phyloP scores from a whole-genome alignment of 306 rosid species.

The Corylus heterophylla region DNA sequence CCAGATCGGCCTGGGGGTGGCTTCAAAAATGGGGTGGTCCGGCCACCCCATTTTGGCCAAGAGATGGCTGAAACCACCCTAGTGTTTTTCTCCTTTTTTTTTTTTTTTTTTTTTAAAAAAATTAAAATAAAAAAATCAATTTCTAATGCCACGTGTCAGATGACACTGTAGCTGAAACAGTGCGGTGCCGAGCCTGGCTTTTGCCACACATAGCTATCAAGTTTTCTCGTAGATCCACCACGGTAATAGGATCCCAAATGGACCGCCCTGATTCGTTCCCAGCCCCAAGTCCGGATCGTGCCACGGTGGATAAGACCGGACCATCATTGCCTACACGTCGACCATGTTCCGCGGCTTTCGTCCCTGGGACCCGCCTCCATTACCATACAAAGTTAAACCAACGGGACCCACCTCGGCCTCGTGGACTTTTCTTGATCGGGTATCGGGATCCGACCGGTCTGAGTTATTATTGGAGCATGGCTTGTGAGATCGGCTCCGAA shows the following conservation, averaged over 20 bases:
- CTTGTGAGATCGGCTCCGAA: not conserved
- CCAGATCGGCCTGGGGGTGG: no score
- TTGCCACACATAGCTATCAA: no score
- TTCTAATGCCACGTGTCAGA: no score
- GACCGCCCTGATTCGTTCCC: constrained; percentile 27
- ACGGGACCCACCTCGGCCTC: not conserved
- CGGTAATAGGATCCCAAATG: not conserved
- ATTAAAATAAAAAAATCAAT: no score
- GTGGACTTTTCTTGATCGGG: not conserved
- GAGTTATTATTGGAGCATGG: not conserved
- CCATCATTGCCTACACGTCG: constrained; percentile 29
- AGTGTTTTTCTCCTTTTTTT: no score
- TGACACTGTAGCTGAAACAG: no score
- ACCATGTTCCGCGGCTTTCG: constrained; percentile 40
- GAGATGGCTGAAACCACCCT: no score
- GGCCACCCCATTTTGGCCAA: no score
- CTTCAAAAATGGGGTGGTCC: no score
- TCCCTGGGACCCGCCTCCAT: constrained; percentile 16
- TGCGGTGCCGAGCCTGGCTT: no score
- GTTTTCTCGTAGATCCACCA: not conserved
- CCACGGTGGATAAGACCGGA: constrained; percentile 14
- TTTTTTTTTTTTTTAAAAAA: no score
- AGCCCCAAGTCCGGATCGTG: constrained; percentile 10
- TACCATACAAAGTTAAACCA: not conserved
- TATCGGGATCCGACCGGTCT: not conserved